These are phyloP conservation scores for Pythium sp. DNA, from an alignment of 352 stramenopile genomes.

Conservation along the genomic window DNA sequence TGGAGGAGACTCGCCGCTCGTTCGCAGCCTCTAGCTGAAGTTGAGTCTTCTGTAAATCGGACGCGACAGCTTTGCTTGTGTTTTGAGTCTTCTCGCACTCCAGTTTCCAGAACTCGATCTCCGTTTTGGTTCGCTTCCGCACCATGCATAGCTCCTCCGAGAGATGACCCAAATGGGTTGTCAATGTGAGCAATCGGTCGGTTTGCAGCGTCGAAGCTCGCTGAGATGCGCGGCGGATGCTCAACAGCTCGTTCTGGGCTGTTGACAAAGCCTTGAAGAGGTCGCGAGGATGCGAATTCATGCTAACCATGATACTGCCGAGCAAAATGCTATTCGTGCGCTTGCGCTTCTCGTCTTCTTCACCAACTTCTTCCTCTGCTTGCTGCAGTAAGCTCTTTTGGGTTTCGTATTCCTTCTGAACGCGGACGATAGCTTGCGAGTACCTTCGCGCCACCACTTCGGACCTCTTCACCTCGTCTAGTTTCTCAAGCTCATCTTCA, in stretches of 20 bases:
- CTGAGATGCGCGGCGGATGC: slow-evolving; percentile 44
- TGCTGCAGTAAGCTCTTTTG: slow-evolving; percentile 44
- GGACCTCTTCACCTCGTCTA: slow-evolving; percentile 42
- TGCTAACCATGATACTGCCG: slow-evolving; percentile 45
- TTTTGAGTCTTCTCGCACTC: slow-evolving; percentile 69
- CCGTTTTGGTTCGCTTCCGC: slow-evolving; percentile 49
- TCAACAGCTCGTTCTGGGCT: slow-evolving; percentile 40
- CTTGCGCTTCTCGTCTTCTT: slow-evolving; percentile 42
- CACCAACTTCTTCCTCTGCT: slow-evolving; percentile 33
- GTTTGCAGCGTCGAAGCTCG: slow-evolving; percentile 53
- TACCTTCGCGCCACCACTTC: slow-evolving; percentile 49
- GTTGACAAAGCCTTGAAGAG: slow-evolving; percentile 60
- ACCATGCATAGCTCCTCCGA: slow-evolving; percentile 69
- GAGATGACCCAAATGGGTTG: slow-evolving; percentile 59
- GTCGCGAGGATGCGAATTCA: slow-evolving; percentile 56
- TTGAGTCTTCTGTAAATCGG: slow-evolving; percentile 31
- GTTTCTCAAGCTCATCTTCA: slow-evolving; percentile 16
- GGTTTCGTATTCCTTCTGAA: slow-evolving; percentile 49
- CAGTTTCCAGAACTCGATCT: slow-evolving; percentile 66
- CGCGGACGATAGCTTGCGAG: slow-evolving; percentile 45
- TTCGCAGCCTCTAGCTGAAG: slow-evolving; percentile 30
- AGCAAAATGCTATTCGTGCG: slow-evolving; percentile 60
- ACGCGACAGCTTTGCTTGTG: slow-evolving; percentile 33
- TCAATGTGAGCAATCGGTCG: slow-evolving; percentile 58
- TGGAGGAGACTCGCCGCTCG: not conserved